Base-by-base conservation (phyloP, 805 yeast species). In the Monosporozyma aquatica region DNA sequence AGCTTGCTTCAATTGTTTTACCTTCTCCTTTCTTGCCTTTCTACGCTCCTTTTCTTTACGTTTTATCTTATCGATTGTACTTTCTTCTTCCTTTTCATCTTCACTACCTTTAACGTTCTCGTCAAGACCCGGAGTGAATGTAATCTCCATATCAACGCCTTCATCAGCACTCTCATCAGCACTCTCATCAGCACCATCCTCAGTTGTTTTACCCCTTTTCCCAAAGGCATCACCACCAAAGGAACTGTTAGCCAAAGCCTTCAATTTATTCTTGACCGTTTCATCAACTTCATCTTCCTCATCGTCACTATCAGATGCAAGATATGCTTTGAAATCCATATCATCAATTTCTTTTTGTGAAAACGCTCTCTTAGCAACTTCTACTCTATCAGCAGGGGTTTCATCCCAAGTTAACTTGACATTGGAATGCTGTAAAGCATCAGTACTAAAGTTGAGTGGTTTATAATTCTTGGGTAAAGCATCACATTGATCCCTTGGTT, bases 321-420 rank as follows among this genome's bases (percentile, higher is more conserved):
- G 67, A 56, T 89, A 92, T 1, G 97, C 95, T 54, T 84, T 77
- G 66, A 89, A 82, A 61, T 89, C 97, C 87, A 81, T 82, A 40
- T 82, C 90, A 53, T 82, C 92, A 38, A 87, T 70, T 59, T 92
- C 97, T 58, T 83, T 80, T 59, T 84, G 92, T 38, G 87, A 78
- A 61, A 92, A 90, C 6, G 87, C 86, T 51, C 82, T 80, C 13
- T 82, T 73, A 1, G 96, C 75, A 42, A 89, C 61, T 45, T 82
- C 77, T 14, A 77, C 62, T 56, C 98, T 76, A 55, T 87, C 97
- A 44, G 79, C 81, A 6, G 98, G 97, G 0, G 97, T 94, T 66
- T 90, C 97, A 63, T 92, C 98, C 98, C 98, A 92, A 0, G 97
- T 89, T 51, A 92, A 71, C 61, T 86, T 89, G 39, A 92, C 98